These are phyloP conservation scores for Candida corydali DNA, from an alignment of 805 yeast species.

Conservation along the genomic window DNA sequence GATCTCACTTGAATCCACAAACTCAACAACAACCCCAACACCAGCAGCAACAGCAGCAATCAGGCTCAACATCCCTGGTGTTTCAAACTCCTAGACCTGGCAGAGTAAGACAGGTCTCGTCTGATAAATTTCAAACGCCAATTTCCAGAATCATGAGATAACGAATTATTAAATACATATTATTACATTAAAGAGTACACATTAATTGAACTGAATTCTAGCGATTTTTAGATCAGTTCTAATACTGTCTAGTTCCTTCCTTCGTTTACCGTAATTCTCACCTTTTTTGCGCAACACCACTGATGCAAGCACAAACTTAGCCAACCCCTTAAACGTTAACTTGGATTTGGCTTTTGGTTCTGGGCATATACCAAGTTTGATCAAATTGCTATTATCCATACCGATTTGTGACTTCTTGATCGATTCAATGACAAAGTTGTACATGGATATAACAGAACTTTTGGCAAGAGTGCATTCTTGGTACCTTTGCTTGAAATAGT, in stretches of 20 bases:
- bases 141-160: conserved; percentile 34
- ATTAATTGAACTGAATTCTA: conserved; percentile 12
- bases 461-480: conserved; percentile 37
- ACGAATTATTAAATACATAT: conserved; percentile 4
- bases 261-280: conserved; percentile 24
- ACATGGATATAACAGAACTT: conserved; percentile 33
- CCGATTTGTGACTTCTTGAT: conserved; percentile 25
- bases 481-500: conserved; percentile 44
- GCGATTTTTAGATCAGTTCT: conserved; percentile 29
- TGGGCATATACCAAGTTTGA: conserved; percentile 31
- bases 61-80: conserved; percentile 7
- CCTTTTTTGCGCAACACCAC: conserved; percentile 29
- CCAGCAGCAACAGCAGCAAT: conserved; percentile 14
- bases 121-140: conserved; percentile 41
- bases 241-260: conserved; percentile 21
- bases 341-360: conserved; percentile 17
- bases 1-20: conserved; percentile 10
- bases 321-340: conserved; percentile 28
- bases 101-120: conserved; percentile 34
- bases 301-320: conserved; percentile 33
- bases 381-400: conserved; percentile 25
- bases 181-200: conserved; percentile 2
- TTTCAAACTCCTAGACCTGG: conserved; percentile 39
- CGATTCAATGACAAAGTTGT: conserved; percentile 25
- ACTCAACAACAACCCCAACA: conserved; percentile 3